Percentiles rank a stretch among this genome's conserved stretches.
Evolutionary conservation across 2,329 filamentous ascomycete species (phyloP).

Genomic region (Rosellinia necatrix): DNA sequence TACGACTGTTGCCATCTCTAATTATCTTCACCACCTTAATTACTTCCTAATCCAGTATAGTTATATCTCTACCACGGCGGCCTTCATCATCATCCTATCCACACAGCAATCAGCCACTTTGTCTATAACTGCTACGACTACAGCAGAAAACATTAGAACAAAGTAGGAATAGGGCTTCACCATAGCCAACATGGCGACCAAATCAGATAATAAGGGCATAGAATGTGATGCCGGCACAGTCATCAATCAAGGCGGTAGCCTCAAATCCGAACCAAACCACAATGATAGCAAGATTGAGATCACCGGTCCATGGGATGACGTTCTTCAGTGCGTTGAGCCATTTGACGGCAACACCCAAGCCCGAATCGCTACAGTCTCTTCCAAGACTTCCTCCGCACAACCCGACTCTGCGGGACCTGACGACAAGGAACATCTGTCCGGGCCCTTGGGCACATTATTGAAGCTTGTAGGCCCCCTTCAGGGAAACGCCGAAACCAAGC

Average conservation of each 20-base stretch:
- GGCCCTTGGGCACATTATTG: too few relatives aligned
- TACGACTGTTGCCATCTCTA: too few relatives aligned
- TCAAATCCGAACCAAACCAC: background rate
- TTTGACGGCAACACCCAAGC: too few relatives aligned
- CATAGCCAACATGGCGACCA: background rate
- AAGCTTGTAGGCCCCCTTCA: too few relatives aligned
- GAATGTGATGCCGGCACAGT: background rate
- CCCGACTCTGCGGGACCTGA: too few relatives aligned
- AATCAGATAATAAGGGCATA: background rate
- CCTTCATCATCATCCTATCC: background rate
- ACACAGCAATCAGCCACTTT: background rate
- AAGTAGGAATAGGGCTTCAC: background rate
- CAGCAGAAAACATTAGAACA: background rate
- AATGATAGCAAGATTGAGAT: too few relatives aligned
- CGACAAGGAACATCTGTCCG: too few relatives aligned
- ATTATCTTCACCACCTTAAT: background rate
- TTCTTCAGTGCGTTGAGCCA: too few relatives aligned
- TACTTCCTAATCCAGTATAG: background rate
- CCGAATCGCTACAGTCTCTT: too few relatives aligned
- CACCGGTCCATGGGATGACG: too few relatives aligned
- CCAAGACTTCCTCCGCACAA: too few relatives aligned
- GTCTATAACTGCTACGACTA: background rate
- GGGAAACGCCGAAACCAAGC: too few relatives aligned
- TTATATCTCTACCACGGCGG: background rate
- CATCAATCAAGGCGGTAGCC: background rate